Evolutionary conservation across 176 grass and related monocot species (phyloP), one percentile per base, ranked within the genome.

Genomic region (Luzula sylvatica): DNA sequence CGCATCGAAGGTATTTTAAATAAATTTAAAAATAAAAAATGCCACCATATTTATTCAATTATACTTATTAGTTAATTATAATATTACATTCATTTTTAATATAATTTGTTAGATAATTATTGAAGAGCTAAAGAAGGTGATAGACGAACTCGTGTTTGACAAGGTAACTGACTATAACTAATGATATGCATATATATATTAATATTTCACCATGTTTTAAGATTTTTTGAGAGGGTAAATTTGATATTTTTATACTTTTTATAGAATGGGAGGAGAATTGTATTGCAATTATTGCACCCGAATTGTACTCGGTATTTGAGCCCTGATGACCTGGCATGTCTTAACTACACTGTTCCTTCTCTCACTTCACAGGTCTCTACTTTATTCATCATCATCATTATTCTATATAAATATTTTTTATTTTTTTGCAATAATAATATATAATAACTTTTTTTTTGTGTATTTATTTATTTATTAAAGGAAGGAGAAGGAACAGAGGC

Each of bases 231-330:
- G 5, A 50, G 16, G 21, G 4, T 3, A 46, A 15, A 5, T 22
- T 44, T 4, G 43, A 41, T 30, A 46, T 15, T 43, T 20, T 20
- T 24, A 16, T 18, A 13, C 43, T 28, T 71, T 7, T 66, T 22
- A 48, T 58, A 96, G 90, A 96, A 96, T 68, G 90, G 90, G 50
- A 89, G 84, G 53, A 77, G 90, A 3, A 70, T 64, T 32, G 47
- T 96, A 56, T 70, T 96, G 42, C 81, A 89, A 59, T 21, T 96
- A 51, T 80, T 96, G 40, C 77, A 78, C 52, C 90, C 90, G 40
- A 52, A 76, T 25, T 73, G 71, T 65, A 71, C 84, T 48, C 90
- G 84, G n/a, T 96, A 76, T 70, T 60, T 96, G 35, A 42, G 70
- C 48, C 90, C 84, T 21, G 61, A 71, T 64, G 81, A 89, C 61